Evolutionary conservation across 2,329 filamentous ascomycete species (phyloP).

Genomic region (Lecanicillium sp.): DNA sequence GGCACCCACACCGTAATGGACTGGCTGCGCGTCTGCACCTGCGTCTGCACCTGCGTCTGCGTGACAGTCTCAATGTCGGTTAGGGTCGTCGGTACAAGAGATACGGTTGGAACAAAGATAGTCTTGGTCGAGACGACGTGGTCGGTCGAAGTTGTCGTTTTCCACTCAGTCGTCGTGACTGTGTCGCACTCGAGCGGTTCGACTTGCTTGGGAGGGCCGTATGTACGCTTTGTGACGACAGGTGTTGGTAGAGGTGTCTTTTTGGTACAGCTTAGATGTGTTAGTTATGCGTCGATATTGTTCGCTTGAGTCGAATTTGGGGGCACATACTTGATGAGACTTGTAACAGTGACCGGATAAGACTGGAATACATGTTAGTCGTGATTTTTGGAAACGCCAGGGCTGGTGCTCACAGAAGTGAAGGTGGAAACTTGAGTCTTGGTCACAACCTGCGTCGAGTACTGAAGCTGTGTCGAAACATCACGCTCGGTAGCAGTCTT

Average conservation of each 20-base stretch:
- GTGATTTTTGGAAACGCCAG: too few relatives aligned
- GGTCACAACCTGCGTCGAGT: conserved; percentile 2
- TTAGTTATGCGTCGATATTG: too few relatives aligned
- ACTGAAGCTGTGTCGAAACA: conserved; percentile 1
- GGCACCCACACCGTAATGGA: conserved; percentile 11
- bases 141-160: conserved; percentile 10
- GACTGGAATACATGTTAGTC: conserved; percentile 9
- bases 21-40: neutral
- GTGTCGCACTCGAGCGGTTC: conserved; percentile 10
- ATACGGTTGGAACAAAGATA: conserved; percentile 8
- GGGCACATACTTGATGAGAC: conserved; percentile 13
- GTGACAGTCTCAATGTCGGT: neutral
- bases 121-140: conserved; percentile 12
- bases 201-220: neutral
- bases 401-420: neutral
- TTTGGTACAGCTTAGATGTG: conserved; percentile 3
- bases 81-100: conserved; percentile 3
- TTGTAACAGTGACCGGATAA: conserved; percentile 14
- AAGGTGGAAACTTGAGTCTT: conserved; percentile 2
- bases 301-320: neutral
- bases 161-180: conserved; percentile 14
- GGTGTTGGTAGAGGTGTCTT: neutral
- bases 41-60: neutral
- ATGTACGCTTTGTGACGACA: neutral
- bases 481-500: conserved; percentile 1